Conservation (phyloP, 176 grass and related monocot genomes). For the Rhipidocladum racemiflorum region DNA sequence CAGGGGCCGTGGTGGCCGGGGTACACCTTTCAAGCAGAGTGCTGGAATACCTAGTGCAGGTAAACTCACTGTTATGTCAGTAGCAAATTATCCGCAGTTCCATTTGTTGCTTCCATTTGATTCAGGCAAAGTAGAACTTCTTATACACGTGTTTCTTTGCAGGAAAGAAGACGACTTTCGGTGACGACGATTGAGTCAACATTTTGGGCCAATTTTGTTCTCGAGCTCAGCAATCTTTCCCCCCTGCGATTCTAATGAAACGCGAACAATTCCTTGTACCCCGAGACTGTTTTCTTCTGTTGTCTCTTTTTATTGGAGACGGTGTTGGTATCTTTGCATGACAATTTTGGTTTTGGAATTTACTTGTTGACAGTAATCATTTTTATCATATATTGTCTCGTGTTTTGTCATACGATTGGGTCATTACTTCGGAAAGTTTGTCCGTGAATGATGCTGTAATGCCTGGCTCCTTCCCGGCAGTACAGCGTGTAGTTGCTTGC, state of each 20-base stretch:
- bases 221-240: background rate
- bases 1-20: slow-evolving; percentile 38
- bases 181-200: slow-evolving; percentile 33
- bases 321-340: background rate
- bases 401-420: background rate
- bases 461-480: too few species aligned
- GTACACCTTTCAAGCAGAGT: slow-evolving; percentile 34
- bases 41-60: slow-evolving; percentile 51
- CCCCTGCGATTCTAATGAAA: background rate
- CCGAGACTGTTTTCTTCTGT: background rate
- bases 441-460: too few species aligned
- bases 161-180: slow-evolving; percentile 66
- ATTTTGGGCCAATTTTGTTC: background rate
- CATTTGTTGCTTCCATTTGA: background rate
- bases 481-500: too few species aligned
- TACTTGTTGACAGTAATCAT: background rate
- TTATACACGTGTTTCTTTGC: background rate
- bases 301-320: background rate
- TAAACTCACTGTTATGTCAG: background rate
- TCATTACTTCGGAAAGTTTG: too few species aligned
- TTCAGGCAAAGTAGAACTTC: background rate
- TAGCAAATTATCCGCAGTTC: background rate
- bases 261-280: background rate
- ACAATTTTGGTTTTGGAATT: background rate
- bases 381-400: background rate